These are phyloP conservation scores for Pisolithus orientalis DNA, from an alignment of 768 basidiomycete species.

Conservation along the genomic window DNA sequence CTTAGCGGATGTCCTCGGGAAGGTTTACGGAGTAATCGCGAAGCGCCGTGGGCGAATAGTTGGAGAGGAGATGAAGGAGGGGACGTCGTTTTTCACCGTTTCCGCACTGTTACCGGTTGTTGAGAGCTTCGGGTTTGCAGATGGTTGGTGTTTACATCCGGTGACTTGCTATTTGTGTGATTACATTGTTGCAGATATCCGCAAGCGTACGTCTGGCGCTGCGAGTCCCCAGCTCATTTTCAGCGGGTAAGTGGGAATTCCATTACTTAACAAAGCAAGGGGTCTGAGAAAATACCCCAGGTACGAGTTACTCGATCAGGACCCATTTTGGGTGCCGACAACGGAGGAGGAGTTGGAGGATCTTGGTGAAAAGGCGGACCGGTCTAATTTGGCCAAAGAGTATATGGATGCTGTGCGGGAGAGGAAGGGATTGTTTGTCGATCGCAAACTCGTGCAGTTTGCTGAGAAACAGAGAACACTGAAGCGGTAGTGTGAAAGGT, in stretches of 20 bases:
- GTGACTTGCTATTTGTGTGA: slow-evolving; percentile 6
- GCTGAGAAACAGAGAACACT: slow-evolving; percentile 96
- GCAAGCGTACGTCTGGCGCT: slow-evolving; percentile 93
- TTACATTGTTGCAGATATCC: slow-evolving; percentile 59
- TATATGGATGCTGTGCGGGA: slow-evolving; percentile 91
- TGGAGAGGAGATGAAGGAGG: slow-evolving; percentile 98
- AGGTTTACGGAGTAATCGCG: slow-evolving; percentile 93
- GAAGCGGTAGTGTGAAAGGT: slow-evolving; percentile 40
- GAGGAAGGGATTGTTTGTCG: slow-evolving; percentile 93
- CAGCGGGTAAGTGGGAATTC: slow-evolving; percentile 59
- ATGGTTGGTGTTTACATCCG: slow-evolving; percentile 49
- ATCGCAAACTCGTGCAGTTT: slow-evolving; percentile 89
- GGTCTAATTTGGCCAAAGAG: slow-evolving; percentile 84
- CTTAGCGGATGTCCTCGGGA: slow-evolving; percentile 91
- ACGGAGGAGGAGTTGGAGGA: slow-evolving; percentile 97
- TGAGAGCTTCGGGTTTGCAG: slow-evolving; percentile 96
- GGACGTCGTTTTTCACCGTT: slow-evolving; percentile 90
- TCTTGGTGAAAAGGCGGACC: slow-evolving; percentile 92
- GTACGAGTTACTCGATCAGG: slow-evolving; percentile 88
- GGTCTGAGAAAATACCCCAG: slow-evolving; percentile 32
- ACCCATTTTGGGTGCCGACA: slow-evolving; percentile 97
- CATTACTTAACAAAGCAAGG: not conserved
- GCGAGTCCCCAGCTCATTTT: slow-evolving; percentile 97
- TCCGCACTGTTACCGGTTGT: slow-evolving; percentile 89
- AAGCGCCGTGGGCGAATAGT: slow-evolving; percentile 87